Evolutionary conservation across 2,329 filamentous ascomycete species (phyloP).

Genomic region (Cercospora sojina): DNA sequence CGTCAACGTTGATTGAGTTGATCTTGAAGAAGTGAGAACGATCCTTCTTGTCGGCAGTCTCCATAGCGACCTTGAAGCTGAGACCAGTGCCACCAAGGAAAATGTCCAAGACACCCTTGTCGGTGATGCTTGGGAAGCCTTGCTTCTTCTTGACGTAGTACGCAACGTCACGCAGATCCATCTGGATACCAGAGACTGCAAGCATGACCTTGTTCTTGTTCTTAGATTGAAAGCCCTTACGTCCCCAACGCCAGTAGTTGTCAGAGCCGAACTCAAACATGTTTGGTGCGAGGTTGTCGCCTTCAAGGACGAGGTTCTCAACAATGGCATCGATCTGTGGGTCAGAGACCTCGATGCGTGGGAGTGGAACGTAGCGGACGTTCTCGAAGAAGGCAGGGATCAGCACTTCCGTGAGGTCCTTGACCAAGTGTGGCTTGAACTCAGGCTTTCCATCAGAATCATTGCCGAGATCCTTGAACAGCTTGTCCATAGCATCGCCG

Average conservation of each 20-base stretch:
- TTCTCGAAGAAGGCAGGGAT: constrained; percentile 79
- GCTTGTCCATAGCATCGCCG: constrained; percentile 69
- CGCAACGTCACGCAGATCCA: constrained; percentile 82
- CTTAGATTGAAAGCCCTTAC: constrained; percentile 80
- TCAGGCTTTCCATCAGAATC: constrained; percentile 77
- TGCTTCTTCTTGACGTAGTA: constrained; percentile 95
- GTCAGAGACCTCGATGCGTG: constrained; percentile 90
- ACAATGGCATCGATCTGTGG: constrained; percentile 80
- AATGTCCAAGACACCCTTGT: constrained; percentile 85
- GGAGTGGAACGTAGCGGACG: constrained; percentile 85
- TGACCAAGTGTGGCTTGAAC: constrained; percentile 92
- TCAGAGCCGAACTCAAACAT: constrained; percentile 83
- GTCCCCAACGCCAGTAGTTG: constrained; percentile 93
- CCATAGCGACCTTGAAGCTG: constrained; percentile 86
- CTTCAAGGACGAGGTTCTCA: constrained; percentile 93
- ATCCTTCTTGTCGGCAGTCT: constrained; percentile 74
- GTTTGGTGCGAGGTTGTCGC: constrained; percentile 95
- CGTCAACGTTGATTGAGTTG: constrained; percentile 60
- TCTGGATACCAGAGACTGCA: constrained; percentile 84
- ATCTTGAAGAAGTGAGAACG: constrained; percentile 89
- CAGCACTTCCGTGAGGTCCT: constrained; percentile 84
- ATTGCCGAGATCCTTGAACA: constrained; percentile 88
- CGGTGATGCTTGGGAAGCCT: constrained; percentile 83
- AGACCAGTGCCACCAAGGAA: constrained; percentile 84
- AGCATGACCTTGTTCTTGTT: constrained; percentile 83